Evolutionary conservation across 2,329 filamentous ascomycete genomes (phyloP), one percentile per base, ranked within the genome.

Genomic region (Alternaria sp.): DNA sequence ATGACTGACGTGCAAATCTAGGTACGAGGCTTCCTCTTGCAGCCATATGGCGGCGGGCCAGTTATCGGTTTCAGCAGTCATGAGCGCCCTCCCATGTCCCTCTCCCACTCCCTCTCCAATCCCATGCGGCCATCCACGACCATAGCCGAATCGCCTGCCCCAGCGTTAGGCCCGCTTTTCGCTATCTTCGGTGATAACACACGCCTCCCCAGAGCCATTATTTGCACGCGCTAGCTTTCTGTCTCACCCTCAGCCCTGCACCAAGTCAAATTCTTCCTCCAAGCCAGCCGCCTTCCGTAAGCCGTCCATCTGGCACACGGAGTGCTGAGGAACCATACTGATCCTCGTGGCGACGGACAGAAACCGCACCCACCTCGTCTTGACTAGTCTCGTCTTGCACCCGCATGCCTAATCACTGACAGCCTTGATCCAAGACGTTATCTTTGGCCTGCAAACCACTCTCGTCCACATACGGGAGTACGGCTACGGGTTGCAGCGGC

Each of bases 61-160:
- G 59, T 66, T 68, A 70, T 74, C 68, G 68, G 71, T 76, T 72
- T 74, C 73, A 72, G 65, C 69, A 69, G 72, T 77, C 74, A 76
- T 74, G 74, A 56, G 54, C 45, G 45, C n/a, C 55, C 55, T 40
- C 49, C 32, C 51, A 30, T 49, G 60, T 23, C 46, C 54, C 47
- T 19, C 49, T 47, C 36, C 43, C 36, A 40, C 12, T 19, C 59
- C 40, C 45, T 30, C 54, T 30, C 32, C 36, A 26, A 36, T 32
- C 55, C 44, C 40, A 30, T 65, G 62, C 65, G 50, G 30, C 59
- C 23, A 15, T 43, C 59, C 26, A 36, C 54, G 7, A 51, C 43
- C 45, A 52, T 60, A 68, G 54, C 60, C 65, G 64, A 61, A 57
- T 44, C 52, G 44, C 17, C 36, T 52, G 46, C 59, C 59, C 56